These are phyloP conservation scores for Zymoseptoria tritici DNA, from an alignment of 2,329 filamentous ascomycete genomes.

Conservation along the genomic window DNA sequence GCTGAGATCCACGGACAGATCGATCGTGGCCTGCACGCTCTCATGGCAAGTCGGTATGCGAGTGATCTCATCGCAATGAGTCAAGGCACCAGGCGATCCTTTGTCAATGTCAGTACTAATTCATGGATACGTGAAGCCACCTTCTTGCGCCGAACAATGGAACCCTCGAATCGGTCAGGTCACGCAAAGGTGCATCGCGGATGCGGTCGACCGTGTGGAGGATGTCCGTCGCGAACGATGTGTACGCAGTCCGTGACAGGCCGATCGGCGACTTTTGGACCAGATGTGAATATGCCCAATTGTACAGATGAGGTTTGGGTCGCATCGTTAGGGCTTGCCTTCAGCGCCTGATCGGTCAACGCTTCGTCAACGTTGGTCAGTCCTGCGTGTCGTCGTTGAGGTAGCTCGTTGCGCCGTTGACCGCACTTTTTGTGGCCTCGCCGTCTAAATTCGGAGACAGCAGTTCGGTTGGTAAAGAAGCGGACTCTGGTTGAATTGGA, in stretches of 20 bases:
- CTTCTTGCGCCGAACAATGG: neutral
- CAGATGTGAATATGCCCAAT: neutral
- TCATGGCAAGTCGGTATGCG: neutral
- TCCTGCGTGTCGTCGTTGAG: neutral
- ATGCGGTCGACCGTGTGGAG: neutral
- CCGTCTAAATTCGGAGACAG: neutral
- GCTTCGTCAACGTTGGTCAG: neutral
- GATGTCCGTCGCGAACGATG: neutral
- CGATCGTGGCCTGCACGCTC: neutral
- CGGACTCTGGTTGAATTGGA: no score
- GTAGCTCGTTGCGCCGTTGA: neutral
- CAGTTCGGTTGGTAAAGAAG: neutral
- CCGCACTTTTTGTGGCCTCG: neutral
- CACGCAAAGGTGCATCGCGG: neutral
- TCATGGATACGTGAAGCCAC: no score
- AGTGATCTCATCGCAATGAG: neutral
- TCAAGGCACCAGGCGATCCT: neutral
- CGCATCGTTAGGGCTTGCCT: neutral
- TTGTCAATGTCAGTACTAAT: neutral
- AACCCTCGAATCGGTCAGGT: neutral
- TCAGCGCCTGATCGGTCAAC: neutral
- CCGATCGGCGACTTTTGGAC: neutral
- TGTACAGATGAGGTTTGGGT: neutral
- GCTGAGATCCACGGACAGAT: neutral
- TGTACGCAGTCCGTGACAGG: neutral